phyloP scores from a whole-genome alignment of 257 asterid species.

The Capsicum baccatum region DNA sequence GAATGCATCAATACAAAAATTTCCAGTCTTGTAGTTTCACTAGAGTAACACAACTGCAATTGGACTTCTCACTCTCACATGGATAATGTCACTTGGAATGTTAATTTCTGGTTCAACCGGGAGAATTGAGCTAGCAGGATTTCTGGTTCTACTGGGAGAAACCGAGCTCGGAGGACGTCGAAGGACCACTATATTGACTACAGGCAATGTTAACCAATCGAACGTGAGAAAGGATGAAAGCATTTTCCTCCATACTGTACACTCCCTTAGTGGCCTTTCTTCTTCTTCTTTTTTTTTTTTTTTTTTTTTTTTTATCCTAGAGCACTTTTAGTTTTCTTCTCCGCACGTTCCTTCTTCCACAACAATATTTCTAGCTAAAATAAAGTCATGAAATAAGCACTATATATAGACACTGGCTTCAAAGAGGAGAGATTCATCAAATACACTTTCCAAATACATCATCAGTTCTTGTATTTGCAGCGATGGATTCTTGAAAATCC shows the following conservation, averaged over 20 bases:
- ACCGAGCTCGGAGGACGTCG: background rate
- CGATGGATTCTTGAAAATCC: background rate
- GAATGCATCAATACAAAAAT: too few relatives aligned
- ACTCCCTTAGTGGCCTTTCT: too few relatives aligned
- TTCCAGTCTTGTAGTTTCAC: background rate
- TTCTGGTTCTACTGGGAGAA: constrained; percentile 25
- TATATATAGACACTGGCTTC: background rate
- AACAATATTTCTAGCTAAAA: background rate
- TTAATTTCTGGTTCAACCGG: constrained; percentile 36
- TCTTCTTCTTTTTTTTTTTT: too few relatives aligned
- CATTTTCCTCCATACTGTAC: too few relatives aligned
- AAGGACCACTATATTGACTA: too few relatives aligned
- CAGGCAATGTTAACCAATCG: too few relatives aligned
- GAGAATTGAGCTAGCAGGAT: too few relatives aligned
- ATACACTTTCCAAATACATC: background rate
- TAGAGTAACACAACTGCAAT: constrained; percentile 23
- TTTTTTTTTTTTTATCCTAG: background rate
- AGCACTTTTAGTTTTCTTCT: background rate
- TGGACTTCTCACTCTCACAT: constrained; percentile 53
- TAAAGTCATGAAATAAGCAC: background rate
- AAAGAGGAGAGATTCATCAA: background rate
- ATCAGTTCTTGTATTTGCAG: background rate
- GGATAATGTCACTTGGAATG: constrained; percentile 42
- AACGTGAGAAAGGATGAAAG: too few relatives aligned
- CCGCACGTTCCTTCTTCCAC: background rate